Evolutionary conservation across 2,329 filamentous ascomycete species (phyloP).

Genomic region (Calonectria pseudoturangicola): DNA sequence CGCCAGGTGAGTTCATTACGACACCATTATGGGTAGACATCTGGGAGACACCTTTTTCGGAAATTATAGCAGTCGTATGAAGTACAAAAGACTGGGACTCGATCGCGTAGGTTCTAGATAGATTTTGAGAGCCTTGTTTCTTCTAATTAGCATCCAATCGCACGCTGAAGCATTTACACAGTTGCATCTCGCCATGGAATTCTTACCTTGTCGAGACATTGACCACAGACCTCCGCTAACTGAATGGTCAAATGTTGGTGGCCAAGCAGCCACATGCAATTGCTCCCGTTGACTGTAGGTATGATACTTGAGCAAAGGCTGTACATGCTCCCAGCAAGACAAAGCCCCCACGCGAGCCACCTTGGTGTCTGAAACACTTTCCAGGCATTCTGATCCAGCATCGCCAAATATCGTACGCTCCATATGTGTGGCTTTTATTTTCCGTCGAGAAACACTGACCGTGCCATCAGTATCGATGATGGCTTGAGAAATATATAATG

Average conservation of each 20-base stretch:
- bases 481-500: constrained; percentile 65
- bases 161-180: background rate
- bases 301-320: constrained; percentile 68
- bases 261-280: constrained; percentile 69
- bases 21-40: constrained; percentile 1
- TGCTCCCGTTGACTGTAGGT: constrained; percentile 63
- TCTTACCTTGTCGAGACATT: constrained; percentile 18
- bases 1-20: background rate
- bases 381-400: constrained; percentile 59
- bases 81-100: constrained; percentile 24
- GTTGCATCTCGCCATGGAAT: no score
- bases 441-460: constrained; percentile 62
- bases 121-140: constrained; percentile 11
- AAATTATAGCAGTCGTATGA: constrained; percentile 19
- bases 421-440: constrained; percentile 71
- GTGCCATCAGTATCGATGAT: constrained; percentile 63
- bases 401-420: constrained; percentile 70
- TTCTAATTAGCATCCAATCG: background rate
- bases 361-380: constrained; percentile 59
- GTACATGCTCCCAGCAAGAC: constrained; percentile 69
- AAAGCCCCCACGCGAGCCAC: constrained; percentile 63
- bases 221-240: constrained; percentile 18
- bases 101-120: constrained; percentile 29
- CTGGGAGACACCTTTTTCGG: constrained; percentile 3
- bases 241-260: constrained; percentile 43